Percentiles rank a stretch among this genome's conserved stretches.
Evolutionary conservation across 768 basidiomycete genomes (phyloP).

Genomic region (Thelephora ganbajun): DNA sequence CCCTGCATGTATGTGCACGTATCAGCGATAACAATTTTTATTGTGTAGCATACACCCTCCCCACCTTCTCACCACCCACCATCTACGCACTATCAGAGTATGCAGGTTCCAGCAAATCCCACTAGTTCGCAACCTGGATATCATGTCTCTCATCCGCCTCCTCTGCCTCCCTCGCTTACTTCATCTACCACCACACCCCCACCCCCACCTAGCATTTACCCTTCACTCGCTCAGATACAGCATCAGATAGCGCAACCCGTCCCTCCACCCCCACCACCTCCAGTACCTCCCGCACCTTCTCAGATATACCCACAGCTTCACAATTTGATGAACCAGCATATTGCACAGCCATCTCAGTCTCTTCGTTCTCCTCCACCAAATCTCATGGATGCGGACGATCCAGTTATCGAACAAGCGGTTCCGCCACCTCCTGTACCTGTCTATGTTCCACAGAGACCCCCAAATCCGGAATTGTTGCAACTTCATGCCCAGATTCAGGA

Average conservation of each 20-base stretch:
- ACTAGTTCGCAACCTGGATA: too few species aligned
- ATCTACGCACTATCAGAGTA: not conserved
- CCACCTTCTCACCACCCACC: not conserved
- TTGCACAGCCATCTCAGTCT: slow-evolving; percentile 9
- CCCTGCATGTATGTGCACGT: too few species aligned
- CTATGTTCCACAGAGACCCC: slow-evolving; percentile 60
- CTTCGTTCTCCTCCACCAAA: slow-evolving; percentile 27
- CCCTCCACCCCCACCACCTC: slow-evolving; percentile 1
- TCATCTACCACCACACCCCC: not conserved
- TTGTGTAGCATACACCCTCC: not conserved
- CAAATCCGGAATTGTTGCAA: slow-evolving; percentile 78
- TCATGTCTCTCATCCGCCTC: not conserved
- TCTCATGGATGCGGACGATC: slow-evolving; percentile 44
- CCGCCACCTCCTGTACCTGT: slow-evolving; percentile 14
- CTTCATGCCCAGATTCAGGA: slow-evolving; percentile 68
- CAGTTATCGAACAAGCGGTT: slow-evolving; percentile 13
- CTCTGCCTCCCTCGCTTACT: not conserved
- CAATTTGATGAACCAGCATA: slow-evolving; percentile 9
- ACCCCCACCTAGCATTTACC: not conserved
- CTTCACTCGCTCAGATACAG: not conserved
- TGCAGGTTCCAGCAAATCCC: too few species aligned
- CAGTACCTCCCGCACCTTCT: slow-evolving; percentile 1
- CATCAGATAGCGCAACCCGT: not conserved
- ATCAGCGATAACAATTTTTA: too few species aligned
- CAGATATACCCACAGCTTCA: not conserved